A percentile compares a stretch with the other conserved stretches of the same genome.
Evolutionary conservation across 495 filamentous ascomycete genomes (phyloP).

Genomic region (Cercophora newfieldiana): DNA sequence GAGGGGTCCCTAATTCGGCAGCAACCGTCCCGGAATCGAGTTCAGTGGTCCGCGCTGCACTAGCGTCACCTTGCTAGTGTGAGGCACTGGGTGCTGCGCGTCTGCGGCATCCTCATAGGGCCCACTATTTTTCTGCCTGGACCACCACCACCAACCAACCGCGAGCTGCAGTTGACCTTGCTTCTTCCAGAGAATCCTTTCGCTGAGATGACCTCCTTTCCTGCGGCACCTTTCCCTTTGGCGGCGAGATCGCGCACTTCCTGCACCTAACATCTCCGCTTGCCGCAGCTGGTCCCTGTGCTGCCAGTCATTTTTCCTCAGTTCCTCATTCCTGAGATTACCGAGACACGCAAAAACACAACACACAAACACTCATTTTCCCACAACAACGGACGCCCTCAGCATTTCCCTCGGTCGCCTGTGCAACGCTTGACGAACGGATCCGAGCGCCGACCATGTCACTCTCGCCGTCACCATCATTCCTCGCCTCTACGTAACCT

Average conservation of each 20-base stretch:
- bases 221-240: constrained; percentile 9
- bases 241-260: constrained; percentile 2
- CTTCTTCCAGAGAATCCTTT: constrained; percentile 20
- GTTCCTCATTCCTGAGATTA: constrained; percentile 13
- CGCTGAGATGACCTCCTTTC: constrained; percentile 22
- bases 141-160: constrained; percentile 5
- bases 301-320: constrained; percentile 15
- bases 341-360: constrained; percentile 11
- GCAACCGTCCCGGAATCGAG: constrained; percentile 12
- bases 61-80: not conserved
- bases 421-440: constrained; percentile 7
- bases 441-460: not conserved
- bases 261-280: constrained; percentile 10
- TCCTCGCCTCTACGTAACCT: constrained; percentile 6
- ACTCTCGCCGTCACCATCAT: constrained; percentile 4
- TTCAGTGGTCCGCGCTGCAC: not conserved
- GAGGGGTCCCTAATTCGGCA: constrained; percentile 11
- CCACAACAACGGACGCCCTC: not conserved
- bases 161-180: constrained; percentile 19
- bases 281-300: constrained; percentile 15
- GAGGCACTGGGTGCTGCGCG: constrained; percentile 1
- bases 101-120: not conserved
- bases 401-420: constrained; percentile 5
- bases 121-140: constrained; percentile 7
- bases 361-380: not conserved